Base-by-base conservation (phyloP, 495 filamentous ascomycete species). In the Penicillium arizonense region DNA sequence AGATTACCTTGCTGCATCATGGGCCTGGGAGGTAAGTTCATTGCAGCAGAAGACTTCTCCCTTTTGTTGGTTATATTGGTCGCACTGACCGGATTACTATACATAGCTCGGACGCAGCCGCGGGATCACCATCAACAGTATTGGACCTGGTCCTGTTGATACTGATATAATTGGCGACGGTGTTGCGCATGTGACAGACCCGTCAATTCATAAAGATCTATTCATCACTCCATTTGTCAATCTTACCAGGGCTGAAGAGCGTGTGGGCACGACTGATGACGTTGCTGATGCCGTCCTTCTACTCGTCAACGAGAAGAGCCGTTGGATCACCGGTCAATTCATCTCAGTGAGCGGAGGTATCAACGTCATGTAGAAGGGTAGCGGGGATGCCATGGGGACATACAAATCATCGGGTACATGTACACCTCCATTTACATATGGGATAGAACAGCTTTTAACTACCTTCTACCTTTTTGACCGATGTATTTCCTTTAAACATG, bases 271-370 rank as follows among this genome's bases (percentile, higher is more conserved):
- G 1, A 57, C 64, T 1, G 58, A 68, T 34, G 75, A 82, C 62
- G 64, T 82, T 49, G 77, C 70, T 13, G 77, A 79, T 57, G 69
- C 70, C 9, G 75, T 76, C 18, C 44, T 73, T 16, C 58, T 80
- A n/a, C 38, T 82, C 9, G 70, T 65, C 10, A 70, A 65, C 10
- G 79, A 81, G 61, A 72, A 76, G 57, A 74, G 69, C 38, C 60
- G 73, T 7, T 80, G 77, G 79, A 65, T 82, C 35, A 80, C 76
- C 0, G 79, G 75, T 13, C 70, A 78, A 66, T 66, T 62, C 42
- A 68, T 82, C 34, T 69, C 71, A 39, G 72, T 70, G 6, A 76
- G 76, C 61, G 76, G 76, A 24, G 77, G 79, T 12, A 58, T 69
- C 47, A 52, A 26, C 6, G 24, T 26, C 24, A 26, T 26, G 24